Base-by-base conservation (phyloP, 225 moss, liverwort and hornwort species). In the Climacium dendroides region DNA sequence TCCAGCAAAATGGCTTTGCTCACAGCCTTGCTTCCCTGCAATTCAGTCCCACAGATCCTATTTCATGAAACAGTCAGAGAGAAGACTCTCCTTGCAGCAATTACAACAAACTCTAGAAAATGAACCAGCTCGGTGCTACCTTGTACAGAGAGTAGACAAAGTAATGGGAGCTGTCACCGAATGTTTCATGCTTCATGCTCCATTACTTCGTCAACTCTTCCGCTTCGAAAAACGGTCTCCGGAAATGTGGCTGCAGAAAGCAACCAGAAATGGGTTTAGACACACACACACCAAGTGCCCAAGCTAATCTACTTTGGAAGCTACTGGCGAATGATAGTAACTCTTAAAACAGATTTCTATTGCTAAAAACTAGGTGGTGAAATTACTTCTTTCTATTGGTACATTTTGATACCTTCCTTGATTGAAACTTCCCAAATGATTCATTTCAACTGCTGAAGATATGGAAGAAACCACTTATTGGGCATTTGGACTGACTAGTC, bases 121-220 rank as follows among this genome's bases (percentile, higher is more conserved):
- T 65, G 45, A 84, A 87, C 50, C 23, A 87, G 32, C 62, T 85
- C 16, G 18, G 25, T 34, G 62, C 25, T 84, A 98, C 96, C 98
- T 98, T 98, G 87, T 84, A 73, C 30, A 98, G 69, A 73, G 91
- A 92, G 87, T 98, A 98, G 76, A 98, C 94, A 81, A 95, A 97
- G 90, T 98, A 96, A 85, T 97, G 98, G 85, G 97, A 98, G 80
- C 91, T 94, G 63, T 95, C 94, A 63, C 98, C 98, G 61, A 97
- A 98, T 53, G 96, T 95, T 73, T 92, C 91, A 86, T 94, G 88
- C 52, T 93, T 92, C 95, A 96, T 98, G 50, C 92, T 88, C 98
- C 98, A 98, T n/a, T n/a, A n/a, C n/a, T n/a, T n/a, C 48, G 95
- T 95, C 81, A 98, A 81, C 28, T 96, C 94, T 85, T 92, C 90